A percentile compares a stretch with the other conserved stretches of the same genome.
Evolutionary conservation across 1,284 basidiomycete genomes (phyloP).

Genomic region (Ceratobasidium sp.): DNA sequence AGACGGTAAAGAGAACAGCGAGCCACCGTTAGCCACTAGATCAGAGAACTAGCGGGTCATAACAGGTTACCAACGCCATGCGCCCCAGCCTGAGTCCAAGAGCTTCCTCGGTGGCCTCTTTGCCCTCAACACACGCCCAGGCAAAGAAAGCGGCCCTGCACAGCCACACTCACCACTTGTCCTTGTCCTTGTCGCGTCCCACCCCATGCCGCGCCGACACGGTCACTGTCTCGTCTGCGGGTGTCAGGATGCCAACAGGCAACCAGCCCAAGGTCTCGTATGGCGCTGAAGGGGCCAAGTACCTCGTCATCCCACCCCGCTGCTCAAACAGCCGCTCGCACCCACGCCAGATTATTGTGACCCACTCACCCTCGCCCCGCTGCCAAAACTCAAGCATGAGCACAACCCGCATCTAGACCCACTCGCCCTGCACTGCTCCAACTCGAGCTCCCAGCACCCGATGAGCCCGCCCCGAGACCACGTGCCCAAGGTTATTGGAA

Average conservation of each 20-base stretch:
- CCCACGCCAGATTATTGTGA: slow-evolving; percentile 38
- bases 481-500: slow-evolving; percentile 30
- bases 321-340: slow-evolving; percentile 37
- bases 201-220: slow-evolving; percentile 35
- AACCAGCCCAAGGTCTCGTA: slow-evolving; percentile 36
- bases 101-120: slow-evolving; percentile 33
- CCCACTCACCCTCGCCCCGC: slow-evolving; percentile 1
- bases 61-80: slow-evolving; percentile 11
- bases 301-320: slow-evolving; percentile 38
- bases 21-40: too few species aligned
- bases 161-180: too few species aligned
- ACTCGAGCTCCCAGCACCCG: slow-evolving; percentile 17
- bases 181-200: too few species aligned
- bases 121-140: not conserved
- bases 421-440: slow-evolving; percentile 24
- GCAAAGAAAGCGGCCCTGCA: not conserved
- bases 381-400: slow-evolving; percentile 31
- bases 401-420: slow-evolving; percentile 11
- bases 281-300: slow-evolving; percentile 37
- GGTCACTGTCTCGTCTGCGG: slow-evolving; percentile 10
- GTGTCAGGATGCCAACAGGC: slow-evolving; percentile 34
- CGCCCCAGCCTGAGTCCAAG: too few species aligned
- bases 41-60: too few species aligned
- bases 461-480: not conserved
- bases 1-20: too few species aligned